A percentile compares a stretch with the other conserved stretches of the same genome.
Evolutionary conservation across 1,139 yeast species (phyloP).

Genomic region (Saccharomyces pastorianus): DNA sequence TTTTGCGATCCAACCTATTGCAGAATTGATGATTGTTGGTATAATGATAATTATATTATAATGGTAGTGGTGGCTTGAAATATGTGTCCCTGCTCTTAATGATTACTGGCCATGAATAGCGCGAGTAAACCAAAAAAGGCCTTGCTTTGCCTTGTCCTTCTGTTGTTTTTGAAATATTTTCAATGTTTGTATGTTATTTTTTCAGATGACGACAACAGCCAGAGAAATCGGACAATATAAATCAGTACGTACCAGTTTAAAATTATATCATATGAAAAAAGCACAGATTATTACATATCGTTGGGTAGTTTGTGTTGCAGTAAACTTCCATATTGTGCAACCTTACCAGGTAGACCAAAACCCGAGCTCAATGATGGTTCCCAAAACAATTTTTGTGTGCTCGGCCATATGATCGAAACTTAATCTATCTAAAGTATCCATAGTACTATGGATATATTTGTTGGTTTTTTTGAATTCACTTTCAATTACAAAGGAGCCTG

Average conservation of each 20-base stretch:
- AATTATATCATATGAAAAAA: background rate
- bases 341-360: conserved; percentile 13
- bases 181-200: background rate
- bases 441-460: conserved; percentile 64
- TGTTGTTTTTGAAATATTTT: too few relatives aligned
- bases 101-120: background rate
- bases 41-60: background rate
- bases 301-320: too few relatives aligned
- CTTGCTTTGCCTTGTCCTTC: too few relatives aligned
- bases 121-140: background rate
- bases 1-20: background rate
- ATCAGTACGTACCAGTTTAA: background rate
- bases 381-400: conserved; percentile 68
- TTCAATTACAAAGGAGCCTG: conserved; percentile 76
- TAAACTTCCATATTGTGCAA: too few relatives aligned
- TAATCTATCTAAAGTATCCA: conserved; percentile 76
- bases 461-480: conserved; percentile 55
- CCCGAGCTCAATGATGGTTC: conserved; percentile 62
- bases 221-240: background rate
- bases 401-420: conserved; percentile 70
- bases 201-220: background rate
- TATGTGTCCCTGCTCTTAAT: too few relatives aligned
- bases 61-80: too few relatives aligned
- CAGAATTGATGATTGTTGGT: background rate
- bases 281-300: background rate